Evolutionary conservation across 768 basidiomycete genomes (phyloP).

Genomic region (Chiua virens): DNA sequence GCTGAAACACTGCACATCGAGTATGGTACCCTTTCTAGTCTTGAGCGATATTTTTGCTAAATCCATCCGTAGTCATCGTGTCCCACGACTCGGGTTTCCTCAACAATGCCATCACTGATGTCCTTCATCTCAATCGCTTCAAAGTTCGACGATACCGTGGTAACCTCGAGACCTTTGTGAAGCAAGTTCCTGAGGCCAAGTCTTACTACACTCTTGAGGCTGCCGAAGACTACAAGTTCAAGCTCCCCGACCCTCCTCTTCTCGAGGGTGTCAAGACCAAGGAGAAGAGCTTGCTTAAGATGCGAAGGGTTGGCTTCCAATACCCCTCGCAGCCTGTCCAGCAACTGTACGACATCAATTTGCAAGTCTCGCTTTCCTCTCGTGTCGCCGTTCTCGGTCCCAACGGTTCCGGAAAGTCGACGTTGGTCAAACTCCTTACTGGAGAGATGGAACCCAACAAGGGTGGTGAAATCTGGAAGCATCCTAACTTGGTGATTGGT

Average conservation of each 20-base stretch:
- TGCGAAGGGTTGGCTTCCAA: slow-evolving; percentile 98
- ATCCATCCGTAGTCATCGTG: slow-evolving; percentile 68
- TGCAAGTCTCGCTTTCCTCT: slow-evolving; percentile 96
- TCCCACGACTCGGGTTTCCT: slow-evolving; percentile 98
- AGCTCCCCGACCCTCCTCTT: slow-evolving; percentile 94
- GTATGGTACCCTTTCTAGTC: slow-evolving; percentile 40
- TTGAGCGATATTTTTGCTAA: slow-evolving; percentile 9
- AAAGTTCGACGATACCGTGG: slow-evolving; percentile 94
- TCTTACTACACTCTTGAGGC: slow-evolving; percentile 97
- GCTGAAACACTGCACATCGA: slow-evolving; percentile 90
- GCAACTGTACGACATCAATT: slow-evolving; percentile 91
- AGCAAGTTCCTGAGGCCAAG: slow-evolving; percentile 94
- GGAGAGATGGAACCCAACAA: slow-evolving; percentile 96
- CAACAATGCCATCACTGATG: slow-evolving; percentile 97
- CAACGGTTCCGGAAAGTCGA: slow-evolving; percentile 98
- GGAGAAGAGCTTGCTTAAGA: slow-evolving; percentile 95
- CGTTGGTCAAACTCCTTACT: slow-evolving; percentile 94
- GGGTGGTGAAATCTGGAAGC: slow-evolving; percentile 98
- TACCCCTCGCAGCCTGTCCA: slow-evolving; percentile 85
- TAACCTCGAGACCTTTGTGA: slow-evolving; percentile 93
- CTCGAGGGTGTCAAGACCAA: slow-evolving; percentile 99
- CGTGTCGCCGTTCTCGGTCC: slow-evolving; percentile 98
- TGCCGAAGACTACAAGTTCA: slow-evolving; percentile 97
- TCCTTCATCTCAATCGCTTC: slow-evolving; percentile 97
- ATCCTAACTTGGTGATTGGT: slow-evolving; percentile 98